Base-by-base conservation (phyloP, 2,329 filamentous ascomycete species). In the Chaetomiaceae sp. region DNA sequence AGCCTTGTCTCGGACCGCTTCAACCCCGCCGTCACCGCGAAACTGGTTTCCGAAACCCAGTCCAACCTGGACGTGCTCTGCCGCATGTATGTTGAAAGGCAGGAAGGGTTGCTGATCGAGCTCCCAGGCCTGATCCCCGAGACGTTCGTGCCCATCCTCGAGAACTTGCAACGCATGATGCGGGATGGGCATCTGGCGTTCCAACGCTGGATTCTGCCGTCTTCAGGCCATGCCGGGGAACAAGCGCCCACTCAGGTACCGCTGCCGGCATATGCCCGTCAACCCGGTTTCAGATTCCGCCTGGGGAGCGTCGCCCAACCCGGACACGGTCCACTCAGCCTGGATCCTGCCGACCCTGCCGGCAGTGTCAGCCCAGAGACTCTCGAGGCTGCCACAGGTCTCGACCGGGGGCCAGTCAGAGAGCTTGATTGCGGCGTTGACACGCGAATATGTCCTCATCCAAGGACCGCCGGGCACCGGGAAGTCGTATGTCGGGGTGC, bases 401-500 rank as follows among this genome's bases (percentile, higher is more conserved):
- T 88, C 0, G 84, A 88, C 57, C 52, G 61, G 1, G 75, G 73
- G 0, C n/a, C 77, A 82, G 55, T 75, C 76, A 4, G 54, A 59
- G 4, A 81, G 82, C 1, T 65, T 87, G 0, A 58, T 84, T 0
- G 68, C 75, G 17, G 74, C 80, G 3, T 66, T 88, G 0, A 73
- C 70, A 0, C 72, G 75, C 1, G 73, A 75, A 31, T 65, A 87
- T 8, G 77, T 81, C 1, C 70, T 88, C 4, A 84, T 88, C 11
- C 84, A 89, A 68, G 86, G 86, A 0, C 85, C 85, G 0, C 85
- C 85, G 0, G 85, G 86, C 0, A 89, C 85, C 0, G 85, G 86
- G 0, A 89, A 89, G 63, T 79, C 74, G 4, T 87, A 78, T 58
- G 74, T 78, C 0, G 84, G 84, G 3, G 73, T 82, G 2, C 73